Evolutionary conservation across 257 asterid genomes (phyloP).

Genomic region (Salvia splendens): DNA sequence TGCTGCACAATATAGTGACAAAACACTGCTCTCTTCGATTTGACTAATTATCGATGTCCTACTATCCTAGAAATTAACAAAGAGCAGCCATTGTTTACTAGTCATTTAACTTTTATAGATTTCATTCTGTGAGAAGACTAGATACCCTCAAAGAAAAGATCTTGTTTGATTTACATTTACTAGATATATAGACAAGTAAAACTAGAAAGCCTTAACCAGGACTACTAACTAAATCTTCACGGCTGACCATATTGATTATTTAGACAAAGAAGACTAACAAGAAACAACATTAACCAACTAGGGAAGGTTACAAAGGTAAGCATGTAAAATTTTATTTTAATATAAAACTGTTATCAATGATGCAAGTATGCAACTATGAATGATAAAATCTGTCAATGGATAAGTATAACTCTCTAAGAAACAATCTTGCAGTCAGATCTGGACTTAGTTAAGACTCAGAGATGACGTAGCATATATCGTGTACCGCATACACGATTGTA

Average conservation of each 20-base stretch:
- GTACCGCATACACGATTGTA: not conserved
- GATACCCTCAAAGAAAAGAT: not conserved
- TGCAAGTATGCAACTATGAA: slow-evolving; percentile 11
- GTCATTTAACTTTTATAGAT: slow-evolving; percentile 1
- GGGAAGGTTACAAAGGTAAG: not conserved
- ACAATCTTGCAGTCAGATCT: slow-evolving; percentile 12
- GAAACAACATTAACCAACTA: not conserved
- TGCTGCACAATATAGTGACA: slow-evolving; percentile 9
- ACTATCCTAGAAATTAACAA: slow-evolving; percentile 3
- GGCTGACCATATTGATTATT: slow-evolving; percentile 2
- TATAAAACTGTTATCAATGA: not conserved
- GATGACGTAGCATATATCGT: slow-evolving; percentile 14
- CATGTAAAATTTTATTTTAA: not conserved
- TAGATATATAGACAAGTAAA: slow-evolving; percentile 5
- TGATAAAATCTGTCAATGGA: slow-evolving; percentile 12
- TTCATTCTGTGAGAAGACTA: not conserved
- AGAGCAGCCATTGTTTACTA: not conserved
- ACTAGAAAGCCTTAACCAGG: not conserved
- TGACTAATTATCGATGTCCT: slow-evolving; percentile 17
- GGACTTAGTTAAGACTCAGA: slow-evolving; percentile 12
- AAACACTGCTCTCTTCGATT: slow-evolving; percentile 9
- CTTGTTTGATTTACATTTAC: slow-evolving; percentile 4
- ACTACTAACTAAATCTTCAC: slow-evolving; percentile 19
- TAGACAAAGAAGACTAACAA: slow-evolving; percentile 23
- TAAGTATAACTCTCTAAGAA: not conserved